Base-by-base conservation (phyloP, 257 asterid species). In the Striga asiatica region DNA sequence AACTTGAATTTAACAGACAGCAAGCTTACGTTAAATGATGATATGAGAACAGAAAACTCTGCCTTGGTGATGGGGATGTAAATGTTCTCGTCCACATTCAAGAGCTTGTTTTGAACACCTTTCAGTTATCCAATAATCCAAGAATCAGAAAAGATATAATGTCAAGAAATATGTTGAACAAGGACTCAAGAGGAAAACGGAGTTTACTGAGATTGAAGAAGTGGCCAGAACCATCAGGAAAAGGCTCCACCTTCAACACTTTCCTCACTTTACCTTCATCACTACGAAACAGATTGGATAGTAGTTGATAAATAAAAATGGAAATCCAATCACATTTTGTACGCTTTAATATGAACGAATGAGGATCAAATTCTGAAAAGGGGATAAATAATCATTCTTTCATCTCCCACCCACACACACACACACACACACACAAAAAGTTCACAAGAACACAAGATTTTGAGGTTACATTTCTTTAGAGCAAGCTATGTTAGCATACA, bases 181-280 rank as follows among this genome's bases (percentile, higher is more conserved):
- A 35, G 47, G 53, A 47, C 53, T 52, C 11, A 45, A 54, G 61
- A 79, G 39, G 66, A 39, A 20, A 55, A 68, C 4, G 22, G 70
- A 21, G 41, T 25, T 75, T 82, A 91, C 97, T 84, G 62, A 91
- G 96, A 72, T 82, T 87, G 66, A 87, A 91, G 81, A 91, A 91
- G 75, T 80, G 95, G 29, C 98, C 98, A 49, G 98, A 91, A 62
- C 98, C 95, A 82, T 87, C 98, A 3, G 98, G 98, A 72, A 91
- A 76, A 22, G 98, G 95, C 68, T 91, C 98, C 73, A 87, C 88
- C 84, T 77, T 91, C 89, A 91, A 62, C 61, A 91, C 93, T 72
- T 91, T 91, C 70, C 93, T 80, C 64, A 91, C 97, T 75, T 65
- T 82, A 50, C 98, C 97, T 78, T 87, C 98, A 69, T 91, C 98